Conservation (phyloP, 2,329 filamentous ascomycete species). For the Colletotrichum spaethianum region DNA sequence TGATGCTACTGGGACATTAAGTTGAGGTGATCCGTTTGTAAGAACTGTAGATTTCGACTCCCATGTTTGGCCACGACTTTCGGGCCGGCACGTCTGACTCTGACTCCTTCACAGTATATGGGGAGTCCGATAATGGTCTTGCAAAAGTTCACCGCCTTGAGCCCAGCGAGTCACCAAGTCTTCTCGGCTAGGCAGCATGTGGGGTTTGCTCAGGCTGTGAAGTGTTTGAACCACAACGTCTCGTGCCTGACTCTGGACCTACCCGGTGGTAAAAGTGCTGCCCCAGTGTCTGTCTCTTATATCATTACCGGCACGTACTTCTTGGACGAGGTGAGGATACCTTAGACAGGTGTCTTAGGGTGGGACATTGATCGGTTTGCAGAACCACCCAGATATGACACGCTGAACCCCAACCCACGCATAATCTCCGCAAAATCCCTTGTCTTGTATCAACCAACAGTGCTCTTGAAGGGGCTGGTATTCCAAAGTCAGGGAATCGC, state of each 20-base stretch:
- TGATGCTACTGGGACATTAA: background rate
- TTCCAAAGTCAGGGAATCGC: background rate
- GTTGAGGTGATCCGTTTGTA: background rate
- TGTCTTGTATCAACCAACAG: background rate
- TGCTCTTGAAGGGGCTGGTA: background rate
- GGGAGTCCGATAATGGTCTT: background rate
- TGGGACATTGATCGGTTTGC: background rate
- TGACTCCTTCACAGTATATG: background rate
- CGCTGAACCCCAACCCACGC: background rate
- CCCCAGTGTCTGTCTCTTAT: background rate
- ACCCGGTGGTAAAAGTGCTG: background rate
- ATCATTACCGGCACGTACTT: background rate
- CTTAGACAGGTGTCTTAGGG: background rate
- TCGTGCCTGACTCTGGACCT: background rate
- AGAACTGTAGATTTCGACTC: background rate
- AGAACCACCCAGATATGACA: background rate
- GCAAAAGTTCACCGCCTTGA: background rate
- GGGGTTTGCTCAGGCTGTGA: background rate
- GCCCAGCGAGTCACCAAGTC: background rate
- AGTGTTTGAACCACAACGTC: background rate
- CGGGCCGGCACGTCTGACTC: background rate
- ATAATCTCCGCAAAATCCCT: background rate
- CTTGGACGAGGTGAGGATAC: background rate
- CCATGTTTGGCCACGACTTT: background rate
- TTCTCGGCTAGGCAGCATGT: background rate